phyloP scores from a whole-genome alignment of 2,329 filamentous ascomycete species.

The Fusarium ramigenum region DNA sequence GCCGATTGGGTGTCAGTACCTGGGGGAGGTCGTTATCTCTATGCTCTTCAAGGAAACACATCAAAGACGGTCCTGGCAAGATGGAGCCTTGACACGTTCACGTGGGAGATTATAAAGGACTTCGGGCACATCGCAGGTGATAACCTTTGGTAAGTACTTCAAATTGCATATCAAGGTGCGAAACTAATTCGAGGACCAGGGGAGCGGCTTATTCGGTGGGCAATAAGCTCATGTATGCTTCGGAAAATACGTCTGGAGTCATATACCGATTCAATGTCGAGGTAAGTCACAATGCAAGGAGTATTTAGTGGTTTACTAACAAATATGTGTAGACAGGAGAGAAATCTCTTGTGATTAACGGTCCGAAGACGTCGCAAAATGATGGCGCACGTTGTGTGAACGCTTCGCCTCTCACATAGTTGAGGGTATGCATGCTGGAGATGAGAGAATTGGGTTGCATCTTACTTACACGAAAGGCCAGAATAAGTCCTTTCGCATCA shows the following conservation, averaged over 20 bases:
- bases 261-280: constrained; percentile 9
- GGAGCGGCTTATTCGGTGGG: constrained; percentile 13
- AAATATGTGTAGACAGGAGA: background rate
- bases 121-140: background rate
- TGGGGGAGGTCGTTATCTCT: background rate
- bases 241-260: constrained; percentile 7
- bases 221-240: background rate
- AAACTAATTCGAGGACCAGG: background rate
- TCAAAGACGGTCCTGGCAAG: background rate
- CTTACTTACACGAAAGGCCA: background rate
- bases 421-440: background rate
- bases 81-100: background rate
- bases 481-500: rapidly evolving
- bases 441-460: rapidly evolving
- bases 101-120: background rate
- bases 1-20: constrained; percentile 3
- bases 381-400: constrained; percentile 21
- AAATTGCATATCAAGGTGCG: rapidly evolving
- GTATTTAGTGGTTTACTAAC: background rate
- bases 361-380: constrained; percentile 7
- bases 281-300: rapidly evolving
- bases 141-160: background rate
- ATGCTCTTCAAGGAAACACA: background rate
- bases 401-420: background rate
- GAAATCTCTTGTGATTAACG: background rate